Base-by-base conservation (phyloP, 768 basidiomycete genomes). In the Imleria badia region DNA sequence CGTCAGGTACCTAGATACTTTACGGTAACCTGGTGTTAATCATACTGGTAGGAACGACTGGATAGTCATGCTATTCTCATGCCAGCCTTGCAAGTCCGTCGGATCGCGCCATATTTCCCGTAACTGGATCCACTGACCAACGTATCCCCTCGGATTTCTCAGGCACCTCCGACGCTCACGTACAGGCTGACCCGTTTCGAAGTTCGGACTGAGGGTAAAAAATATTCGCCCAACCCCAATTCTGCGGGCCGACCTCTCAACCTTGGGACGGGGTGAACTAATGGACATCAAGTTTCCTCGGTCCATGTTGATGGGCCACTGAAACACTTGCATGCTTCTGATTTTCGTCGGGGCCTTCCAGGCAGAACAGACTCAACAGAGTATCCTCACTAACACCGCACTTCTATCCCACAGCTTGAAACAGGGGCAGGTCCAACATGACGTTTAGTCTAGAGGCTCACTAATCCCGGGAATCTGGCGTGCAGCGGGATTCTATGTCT, bases 81-180 rank as follows among this genome's bases (percentile, higher is more conserved):
- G 34, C 34, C 22, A 26, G 31, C n/a, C 45, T 31, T 26, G 26
- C 6, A 26, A 10, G n/a, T 31, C 48, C 11, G 26, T 22, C 22
- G 38, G 26, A 45, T 36, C 34, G 15, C 42, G 23, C 23, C 36
- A 19, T 17, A n/a, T 20, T 38, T n/a, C 33, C 50, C 26, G 19
- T 35, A 45, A 30, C 20, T 34, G 41, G 41, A 40, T 54, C 19
- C 15, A 22, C 22, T 13, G 23, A 20, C 41, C 35, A 19, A 19
- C 17, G n/a, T 51, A 65, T 60, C 47, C 47, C 63, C 61, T 64
- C 64, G 61, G 55, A 38, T 42, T 66, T 66, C 64, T 48, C 64
- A 66, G 45, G 49, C 10, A 1, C 38, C 39, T 39, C 33, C 26
- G 26, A 26, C 6, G 31, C 23, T 30, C 45, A 59, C 58, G 45